Conservation (phyloP, 2,329 filamentous ascomycete species). For the Escovopsis sp. region DNA sequence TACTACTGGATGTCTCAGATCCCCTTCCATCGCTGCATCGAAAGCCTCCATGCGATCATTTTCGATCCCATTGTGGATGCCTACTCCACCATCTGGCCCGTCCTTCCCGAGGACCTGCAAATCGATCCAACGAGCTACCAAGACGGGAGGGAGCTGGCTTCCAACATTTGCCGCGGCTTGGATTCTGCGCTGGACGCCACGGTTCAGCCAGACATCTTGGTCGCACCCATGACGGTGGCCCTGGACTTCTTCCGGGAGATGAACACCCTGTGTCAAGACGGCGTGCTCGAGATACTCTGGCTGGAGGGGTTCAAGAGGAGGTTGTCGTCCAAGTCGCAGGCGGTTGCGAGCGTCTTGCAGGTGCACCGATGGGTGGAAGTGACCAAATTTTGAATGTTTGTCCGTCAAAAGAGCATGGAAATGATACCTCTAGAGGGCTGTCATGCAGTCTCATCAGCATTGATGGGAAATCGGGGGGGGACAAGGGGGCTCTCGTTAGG, state of each 20-base stretch:
- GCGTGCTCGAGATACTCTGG: slow-evolving; percentile 31
- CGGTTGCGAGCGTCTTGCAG: slow-evolving; percentile 24
- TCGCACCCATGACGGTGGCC: slow-evolving; percentile 26
- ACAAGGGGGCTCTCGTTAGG: background rate
- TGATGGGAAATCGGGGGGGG: background rate
- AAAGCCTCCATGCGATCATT: slow-evolving; percentile 27
- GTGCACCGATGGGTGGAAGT: slow-evolving; percentile 24
- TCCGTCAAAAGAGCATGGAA: background rate
- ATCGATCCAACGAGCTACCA: slow-evolving; percentile 29
- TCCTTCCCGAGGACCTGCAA: slow-evolving; percentile 21
- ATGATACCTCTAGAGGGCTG: background rate
- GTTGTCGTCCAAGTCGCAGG: slow-evolving; percentile 24
- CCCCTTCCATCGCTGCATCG: slow-evolving; percentile 32
- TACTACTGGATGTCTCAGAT: slow-evolving; percentile 40
- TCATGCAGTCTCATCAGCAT: no score
- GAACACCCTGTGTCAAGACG: slow-evolving; percentile 23
- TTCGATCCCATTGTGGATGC: slow-evolving; percentile 28
- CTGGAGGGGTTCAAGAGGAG: slow-evolving; percentile 27
- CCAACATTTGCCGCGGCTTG: slow-evolving; percentile 33
- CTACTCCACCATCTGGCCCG: slow-evolving; percentile 23
- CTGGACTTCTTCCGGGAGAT: slow-evolving; percentile 27
- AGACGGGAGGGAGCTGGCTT: slow-evolving; percentile 28
- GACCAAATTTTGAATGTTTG: slow-evolving; percentile 11
- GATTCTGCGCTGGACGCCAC: slow-evolving; percentile 29
- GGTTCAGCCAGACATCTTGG: slow-evolving; percentile 30